These are phyloP conservation scores for Spizellomyces sp. DNA, from an alignment of 192 early-diverging fungal species.

Conservation along the genomic window DNA sequence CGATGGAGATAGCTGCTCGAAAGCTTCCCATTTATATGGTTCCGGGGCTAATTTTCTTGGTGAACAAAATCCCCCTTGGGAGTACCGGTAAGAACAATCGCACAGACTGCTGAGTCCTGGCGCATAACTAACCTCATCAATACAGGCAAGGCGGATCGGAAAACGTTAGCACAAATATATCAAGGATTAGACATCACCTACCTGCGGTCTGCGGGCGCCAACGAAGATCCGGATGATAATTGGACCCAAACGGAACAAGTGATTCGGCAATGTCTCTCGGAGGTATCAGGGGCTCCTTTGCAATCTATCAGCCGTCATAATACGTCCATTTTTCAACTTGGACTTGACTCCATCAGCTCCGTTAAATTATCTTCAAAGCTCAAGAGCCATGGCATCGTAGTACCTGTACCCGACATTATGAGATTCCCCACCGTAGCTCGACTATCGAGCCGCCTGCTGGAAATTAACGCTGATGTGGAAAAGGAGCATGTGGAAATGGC, in stretches of 20 bases:
- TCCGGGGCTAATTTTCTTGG: constrained; percentile 14
- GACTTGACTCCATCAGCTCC: constrained; percentile 31
- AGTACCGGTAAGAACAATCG: not conserved
- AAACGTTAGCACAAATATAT: constrained; percentile 8
- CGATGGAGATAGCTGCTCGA: not conserved
- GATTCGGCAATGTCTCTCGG: not conserved
- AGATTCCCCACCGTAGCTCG: constrained; percentile 10
- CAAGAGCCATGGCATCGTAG: not conserved
- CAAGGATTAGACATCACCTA: not conserved
- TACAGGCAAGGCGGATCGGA: constrained; percentile 19
- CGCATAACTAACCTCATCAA: not conserved
- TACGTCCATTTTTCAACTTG: constrained; percentile 24
- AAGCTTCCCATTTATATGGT: constrained; percentile 22
- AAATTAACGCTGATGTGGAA: not conserved
- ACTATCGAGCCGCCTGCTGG: not conserved
- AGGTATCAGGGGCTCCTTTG: not conserved
- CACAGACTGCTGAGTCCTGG: not conserved
- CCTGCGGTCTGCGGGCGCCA: not conserved
- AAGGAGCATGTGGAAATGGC: not conserved
- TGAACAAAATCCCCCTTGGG: constrained; percentile 9
- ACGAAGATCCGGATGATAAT: not conserved
- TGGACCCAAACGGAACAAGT: constrained; percentile 3
- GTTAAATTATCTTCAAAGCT: constrained; percentile 13
- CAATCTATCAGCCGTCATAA: not conserved
- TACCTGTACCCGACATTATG: constrained; percentile 27